These are phyloP conservation scores for Penicillium sp. DNA, from an alignment of 2,329 filamentous ascomycete species.

Conservation along the genomic window DNA sequence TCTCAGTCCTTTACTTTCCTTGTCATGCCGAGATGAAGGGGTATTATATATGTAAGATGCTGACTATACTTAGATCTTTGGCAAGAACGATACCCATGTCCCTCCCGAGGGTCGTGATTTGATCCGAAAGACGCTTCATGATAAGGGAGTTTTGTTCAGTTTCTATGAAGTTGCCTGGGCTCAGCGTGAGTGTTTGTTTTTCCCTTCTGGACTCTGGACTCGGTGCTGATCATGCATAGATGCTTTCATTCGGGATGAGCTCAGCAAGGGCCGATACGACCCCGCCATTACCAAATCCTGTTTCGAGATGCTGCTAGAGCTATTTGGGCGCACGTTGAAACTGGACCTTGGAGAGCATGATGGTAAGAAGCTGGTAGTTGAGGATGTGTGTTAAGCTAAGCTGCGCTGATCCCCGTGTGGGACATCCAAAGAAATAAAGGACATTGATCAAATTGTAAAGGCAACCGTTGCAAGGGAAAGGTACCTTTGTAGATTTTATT, in stretches of 20 bases:
- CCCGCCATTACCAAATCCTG: constrained; percentile 82
- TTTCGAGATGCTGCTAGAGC: constrained; percentile 84
- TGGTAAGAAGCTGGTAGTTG: constrained; percentile 60
- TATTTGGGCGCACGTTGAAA: constrained; percentile 77
- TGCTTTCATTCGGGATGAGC: constrained; percentile 89
- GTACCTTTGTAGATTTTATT: background rate
- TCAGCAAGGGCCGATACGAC: constrained; percentile 92
- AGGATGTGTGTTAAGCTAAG: constrained; percentile 65
- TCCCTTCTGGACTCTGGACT: background rate
- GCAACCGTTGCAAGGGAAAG: background rate
- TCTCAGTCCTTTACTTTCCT: background rate
- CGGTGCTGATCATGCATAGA: constrained; percentile 44
- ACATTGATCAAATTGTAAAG: background rate
- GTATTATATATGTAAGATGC: background rate
- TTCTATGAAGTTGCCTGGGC: constrained; percentile 93
- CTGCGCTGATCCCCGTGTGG: constrained; percentile 2
- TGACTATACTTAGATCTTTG: constrained; percentile 65
- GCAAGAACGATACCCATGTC: constrained; percentile 87
- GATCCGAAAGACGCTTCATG: constrained; percentile 78
- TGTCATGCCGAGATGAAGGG: background rate
- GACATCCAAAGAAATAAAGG: background rate
- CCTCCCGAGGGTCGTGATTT: constrained; percentile 78
- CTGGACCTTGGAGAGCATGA: constrained; percentile 72
- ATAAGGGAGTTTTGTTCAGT: constrained; percentile 69
- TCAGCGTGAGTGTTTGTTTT: constrained; percentile 59